Evolutionary conservation across 805 yeast genomes (phyloP).

Genomic region (Maudiozyma saulgeensis): DNA sequence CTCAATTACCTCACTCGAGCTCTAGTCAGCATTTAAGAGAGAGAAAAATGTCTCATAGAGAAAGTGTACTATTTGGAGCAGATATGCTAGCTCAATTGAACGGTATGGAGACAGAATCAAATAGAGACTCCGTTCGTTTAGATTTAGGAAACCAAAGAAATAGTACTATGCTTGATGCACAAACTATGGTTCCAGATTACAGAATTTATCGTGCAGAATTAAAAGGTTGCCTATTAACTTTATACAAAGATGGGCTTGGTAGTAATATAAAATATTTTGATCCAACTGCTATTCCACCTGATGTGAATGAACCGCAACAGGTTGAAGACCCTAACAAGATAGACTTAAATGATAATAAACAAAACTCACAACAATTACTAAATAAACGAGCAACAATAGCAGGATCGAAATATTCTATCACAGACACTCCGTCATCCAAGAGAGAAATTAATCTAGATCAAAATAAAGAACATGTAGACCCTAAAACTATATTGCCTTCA

Average conservation of each 20-base stretch:
- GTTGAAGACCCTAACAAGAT: not conserved
- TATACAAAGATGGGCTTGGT: conserved; percentile 47
- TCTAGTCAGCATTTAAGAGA: conserved; percentile 1
- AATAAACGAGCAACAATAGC: not conserved
- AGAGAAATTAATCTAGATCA: not conserved
- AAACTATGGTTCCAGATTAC: conserved; percentile 22
- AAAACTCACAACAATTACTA: not conserved
- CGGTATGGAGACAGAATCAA: conserved; percentile 3
- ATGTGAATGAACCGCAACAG: not conserved
- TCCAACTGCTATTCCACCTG: conserved; percentile 12
- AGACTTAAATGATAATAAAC: not conserved
- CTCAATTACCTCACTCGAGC: not conserved
- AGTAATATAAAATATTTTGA: conserved; percentile 38
- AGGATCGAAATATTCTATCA: not conserved
- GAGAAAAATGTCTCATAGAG: conserved; percentile 10
- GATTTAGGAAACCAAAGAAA: conserved; percentile 2
- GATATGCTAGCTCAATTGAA: conserved; percentile 1
- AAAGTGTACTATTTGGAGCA: conserved; percentile 19
- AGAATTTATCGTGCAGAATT: conserved; percentile 55
- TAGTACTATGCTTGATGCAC: conserved; percentile 6
- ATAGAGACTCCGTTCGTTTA: not conserved
- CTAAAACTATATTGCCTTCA: not conserved
- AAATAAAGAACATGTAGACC: not conserved
- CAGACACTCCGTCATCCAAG: not conserved
- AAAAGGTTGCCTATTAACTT: conserved; percentile 53